Evolutionary conservation across 495 filamentous ascomycete species (phyloP), one percentile per base, ranked within the genome.

Genomic region (Podospora pseudoanserina): DNA sequence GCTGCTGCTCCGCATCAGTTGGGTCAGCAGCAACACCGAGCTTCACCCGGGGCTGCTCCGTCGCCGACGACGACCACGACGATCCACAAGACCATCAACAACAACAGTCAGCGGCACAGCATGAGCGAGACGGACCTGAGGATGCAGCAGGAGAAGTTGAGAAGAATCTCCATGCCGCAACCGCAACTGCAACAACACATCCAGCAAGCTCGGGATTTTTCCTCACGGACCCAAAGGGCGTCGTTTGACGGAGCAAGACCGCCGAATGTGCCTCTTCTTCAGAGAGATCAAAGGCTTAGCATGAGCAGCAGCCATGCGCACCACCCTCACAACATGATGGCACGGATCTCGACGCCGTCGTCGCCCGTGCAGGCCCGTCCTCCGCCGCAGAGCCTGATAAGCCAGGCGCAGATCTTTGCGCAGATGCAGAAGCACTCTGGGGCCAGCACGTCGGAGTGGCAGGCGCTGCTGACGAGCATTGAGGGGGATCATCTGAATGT

Each of bases 401-500:
- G 81, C 3, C 72, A 74, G 3, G 70, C 72, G 7, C 77, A 76
- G 15, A 64, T 72, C n/a, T 73, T 70, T 28, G 59, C 67, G 18
- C 71, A 75, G 11, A 30, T 73, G 7, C 75, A 77, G 11, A 80
- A 81, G 60, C 72, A 65, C 3, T 62, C 68, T 27, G 70, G 39
- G 54, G 82, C 89, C 9, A 86, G 88, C 2, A 77, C 87, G 65
- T 82, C 87, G 0, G 92, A 94, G 69, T 95, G 92, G 92, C 92
- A 94, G 74, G 85, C 87, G 15, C 84, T 95, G 1, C 81, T 94
- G 19, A 88, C 89, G 55, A 88, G 87, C 49, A 87, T 96, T 79
- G 92, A 95, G 68, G 87, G 87, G 44, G 91, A 90, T 4, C 87
- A 86, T 72, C 87, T 88, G 18, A 94, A 92, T 73, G 87, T 94